Evolutionary conservation across 495 filamentous ascomycete species (phyloP).

Genomic region (Penicillium egyptiacum): DNA sequence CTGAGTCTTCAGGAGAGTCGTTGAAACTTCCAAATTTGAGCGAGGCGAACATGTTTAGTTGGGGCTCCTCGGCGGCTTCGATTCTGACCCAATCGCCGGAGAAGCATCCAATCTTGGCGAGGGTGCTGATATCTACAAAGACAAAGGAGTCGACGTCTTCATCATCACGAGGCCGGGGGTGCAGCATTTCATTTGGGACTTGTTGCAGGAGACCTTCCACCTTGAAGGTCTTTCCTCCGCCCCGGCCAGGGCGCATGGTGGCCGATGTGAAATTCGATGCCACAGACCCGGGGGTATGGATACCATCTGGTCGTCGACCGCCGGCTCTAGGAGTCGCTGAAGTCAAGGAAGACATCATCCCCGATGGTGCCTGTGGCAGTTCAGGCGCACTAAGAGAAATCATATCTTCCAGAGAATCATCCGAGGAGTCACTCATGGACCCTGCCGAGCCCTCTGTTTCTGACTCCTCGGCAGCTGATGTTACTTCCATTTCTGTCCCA

Average conservation of each 20-base stretch:
- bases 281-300: slow-evolving; percentile 78
- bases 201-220: slow-evolving; percentile 69
- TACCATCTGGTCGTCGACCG: slow-evolving; percentile 61
- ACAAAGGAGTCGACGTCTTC: slow-evolving; percentile 86
- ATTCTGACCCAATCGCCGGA: slow-evolving; percentile 97
- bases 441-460: slow-evolving; percentile 49
- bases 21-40: slow-evolving; percentile 51
- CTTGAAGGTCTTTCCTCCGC: slow-evolving; percentile 66
- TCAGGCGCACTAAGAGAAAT: slow-evolving; percentile 81
- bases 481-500: slow-evolving; percentile 57
- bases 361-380: slow-evolving; percentile 63
- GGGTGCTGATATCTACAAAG: slow-evolving; percentile 80
- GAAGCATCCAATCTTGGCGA: slow-evolving; percentile 90
- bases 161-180: slow-evolving; percentile 78
- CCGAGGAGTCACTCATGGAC: slow-evolving; percentile 65
- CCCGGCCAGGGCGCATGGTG: slow-evolving; percentile 65
- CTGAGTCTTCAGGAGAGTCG: slow-evolving; percentile 44
- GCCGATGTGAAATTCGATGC: slow-evolving; percentile 78
- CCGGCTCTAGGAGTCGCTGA: slow-evolving; percentile 71
- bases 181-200: slow-evolving; percentile 74
- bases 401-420: slow-evolving; percentile 76
- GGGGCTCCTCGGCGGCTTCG: slow-evolving; percentile 68
- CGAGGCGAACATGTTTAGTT: slow-evolving; percentile 53
- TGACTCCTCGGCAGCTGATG: slow-evolving; percentile 55
- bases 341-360: slow-evolving; percentile 69